Evolutionary conservation across 2,329 filamentous ascomycete species (phyloP).

Genomic region (Colletotrichum tamarilloi): DNA sequence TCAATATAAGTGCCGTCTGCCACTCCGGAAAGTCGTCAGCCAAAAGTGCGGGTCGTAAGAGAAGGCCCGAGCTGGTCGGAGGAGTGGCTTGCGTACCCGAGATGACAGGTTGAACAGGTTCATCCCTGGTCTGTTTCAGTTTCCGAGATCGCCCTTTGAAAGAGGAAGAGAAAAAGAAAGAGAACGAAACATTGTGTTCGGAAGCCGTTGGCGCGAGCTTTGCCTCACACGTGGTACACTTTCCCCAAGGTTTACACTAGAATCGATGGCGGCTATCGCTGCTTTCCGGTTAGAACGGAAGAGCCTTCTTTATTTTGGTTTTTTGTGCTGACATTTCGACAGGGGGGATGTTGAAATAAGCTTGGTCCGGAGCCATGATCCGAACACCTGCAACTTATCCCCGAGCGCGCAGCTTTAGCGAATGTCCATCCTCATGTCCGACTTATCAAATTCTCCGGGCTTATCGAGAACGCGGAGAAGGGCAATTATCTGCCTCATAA

Average conservation of each 20-base stretch:
- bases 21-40: background rate
- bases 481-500: background rate
- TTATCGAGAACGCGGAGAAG: background rate
- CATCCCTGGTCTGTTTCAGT: background rate
- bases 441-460: background rate
- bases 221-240: background rate
- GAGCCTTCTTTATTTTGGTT: background rate
- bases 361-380: background rate
- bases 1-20: background rate
- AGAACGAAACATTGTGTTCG: background rate
- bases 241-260: background rate
- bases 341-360: conserved; percentile 3
- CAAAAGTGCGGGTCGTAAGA: background rate
- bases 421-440: background rate
- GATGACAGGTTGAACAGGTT: background rate
- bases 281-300: background rate
- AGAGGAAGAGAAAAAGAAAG: background rate
- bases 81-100: background rate
- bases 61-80: background rate
- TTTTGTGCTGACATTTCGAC: background rate
- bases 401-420: background rate
- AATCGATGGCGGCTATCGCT: background rate
- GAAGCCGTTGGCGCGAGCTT: background rate
- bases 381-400: background rate
- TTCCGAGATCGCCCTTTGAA: too few relatives aligned